Percentiles rank a stretch among this genome's conserved stretches.
phyloP scores from a whole-genome alignment of 2,329 filamentous ascomycete genomes.

The Fusarium chaquense region DNA sequence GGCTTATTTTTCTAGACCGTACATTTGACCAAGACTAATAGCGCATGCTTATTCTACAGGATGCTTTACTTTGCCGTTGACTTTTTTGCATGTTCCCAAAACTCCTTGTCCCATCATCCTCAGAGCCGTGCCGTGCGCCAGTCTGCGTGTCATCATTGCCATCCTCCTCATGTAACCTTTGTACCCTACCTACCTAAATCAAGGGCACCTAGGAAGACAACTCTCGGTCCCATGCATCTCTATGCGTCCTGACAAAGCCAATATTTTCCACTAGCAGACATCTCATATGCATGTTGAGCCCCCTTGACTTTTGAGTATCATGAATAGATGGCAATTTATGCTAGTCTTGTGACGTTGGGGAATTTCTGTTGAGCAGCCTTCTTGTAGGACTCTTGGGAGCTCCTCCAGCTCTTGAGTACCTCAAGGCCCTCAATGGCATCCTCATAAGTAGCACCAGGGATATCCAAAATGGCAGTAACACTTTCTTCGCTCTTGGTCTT shows the following conservation, averaged over 20 bases:
- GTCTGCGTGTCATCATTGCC: conserved; percentile 31
- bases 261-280: conserved; percentile 5
- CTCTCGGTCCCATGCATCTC: conserved; percentile 23
- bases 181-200: conserved; percentile 1
- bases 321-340: conserved; percentile 41
- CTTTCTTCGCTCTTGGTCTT: conserved; percentile 70
- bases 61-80: conserved; percentile 25
- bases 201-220: conserved; percentile 18
- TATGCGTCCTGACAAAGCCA: conserved; percentile 17
- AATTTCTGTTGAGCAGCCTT: conserved; percentile 63
- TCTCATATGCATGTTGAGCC: conserved; percentile 7
- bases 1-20: conserved; percentile 12
- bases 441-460: conserved; percentile 63
- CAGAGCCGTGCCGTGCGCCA: conserved; percentile 36
- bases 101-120: conserved; percentile 39
- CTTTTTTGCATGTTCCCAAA: conserved; percentile 46
- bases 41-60: conserved; percentile 44
- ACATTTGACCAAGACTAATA: conserved; percentile 24
- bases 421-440: conserved; percentile 65
- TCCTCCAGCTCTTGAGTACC: conserved; percentile 63
- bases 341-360: conserved; percentile 62
- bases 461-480: conserved; percentile 68
- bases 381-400: conserved; percentile 62
- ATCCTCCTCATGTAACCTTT: conserved; percentile 22
- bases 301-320: conserved; percentile 14